These are phyloP conservation scores for Theileria luwenshuni DNA, from an alignment of 169 alveolate genomes.

Conservation along the genomic window DNA sequence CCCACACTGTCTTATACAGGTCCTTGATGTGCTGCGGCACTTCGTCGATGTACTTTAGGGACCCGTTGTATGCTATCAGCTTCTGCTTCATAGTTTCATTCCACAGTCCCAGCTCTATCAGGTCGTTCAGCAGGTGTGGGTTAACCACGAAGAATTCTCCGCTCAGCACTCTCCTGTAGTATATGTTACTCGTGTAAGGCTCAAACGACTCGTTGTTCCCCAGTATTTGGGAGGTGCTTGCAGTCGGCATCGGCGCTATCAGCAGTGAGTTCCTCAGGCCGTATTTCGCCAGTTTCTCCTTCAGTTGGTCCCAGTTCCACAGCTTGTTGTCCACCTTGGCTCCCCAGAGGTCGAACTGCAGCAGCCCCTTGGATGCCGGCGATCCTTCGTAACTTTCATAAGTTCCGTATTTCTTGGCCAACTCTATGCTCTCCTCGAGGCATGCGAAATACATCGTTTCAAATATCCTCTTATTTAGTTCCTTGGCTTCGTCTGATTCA, in stretches of 20 bases:
- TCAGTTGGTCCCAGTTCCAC: slow-evolving; percentile 95
- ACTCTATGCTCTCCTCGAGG: slow-evolving; percentile 90
- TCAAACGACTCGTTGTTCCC: slow-evolving; percentile 98
- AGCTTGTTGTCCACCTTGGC: slow-evolving; percentile 77
- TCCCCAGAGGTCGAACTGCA: slow-evolving; percentile 97
- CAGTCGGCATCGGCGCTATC: slow-evolving; percentile 99
- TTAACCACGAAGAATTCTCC: slow-evolving; percentile 97
- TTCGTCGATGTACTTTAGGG: slow-evolving; percentile 88
- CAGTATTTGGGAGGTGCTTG: slow-evolving; percentile 95
- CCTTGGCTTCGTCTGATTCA: slow-evolving; percentile 93
- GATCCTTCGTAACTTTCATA: slow-evolving; percentile 94
- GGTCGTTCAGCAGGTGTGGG: slow-evolving; percentile 95
- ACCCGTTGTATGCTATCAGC: slow-evolving; percentile 94
- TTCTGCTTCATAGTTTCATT: slow-evolving; percentile 90
- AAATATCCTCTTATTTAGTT: slow-evolving; percentile 90
- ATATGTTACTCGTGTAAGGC: slow-evolving; percentile 97
- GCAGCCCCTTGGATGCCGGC: slow-evolving; percentile 95
- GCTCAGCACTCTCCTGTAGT: slow-evolving; percentile 96
- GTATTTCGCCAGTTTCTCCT: slow-evolving; percentile 83
- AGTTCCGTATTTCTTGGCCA: slow-evolving; percentile 92
- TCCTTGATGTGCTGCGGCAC: slow-evolving; percentile 92
- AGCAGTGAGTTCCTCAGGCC: slow-evolving; percentile 97
- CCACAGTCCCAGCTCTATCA: slow-evolving; percentile 94
- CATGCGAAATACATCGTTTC: slow-evolving; percentile 98
- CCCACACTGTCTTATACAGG: slow-evolving; percentile 97